Evolutionary conservation across 805 yeast genomes (phyloP), one percentile per base, ranked within the genome.

Genomic region (Nakazawaea anatomiae): DNA sequence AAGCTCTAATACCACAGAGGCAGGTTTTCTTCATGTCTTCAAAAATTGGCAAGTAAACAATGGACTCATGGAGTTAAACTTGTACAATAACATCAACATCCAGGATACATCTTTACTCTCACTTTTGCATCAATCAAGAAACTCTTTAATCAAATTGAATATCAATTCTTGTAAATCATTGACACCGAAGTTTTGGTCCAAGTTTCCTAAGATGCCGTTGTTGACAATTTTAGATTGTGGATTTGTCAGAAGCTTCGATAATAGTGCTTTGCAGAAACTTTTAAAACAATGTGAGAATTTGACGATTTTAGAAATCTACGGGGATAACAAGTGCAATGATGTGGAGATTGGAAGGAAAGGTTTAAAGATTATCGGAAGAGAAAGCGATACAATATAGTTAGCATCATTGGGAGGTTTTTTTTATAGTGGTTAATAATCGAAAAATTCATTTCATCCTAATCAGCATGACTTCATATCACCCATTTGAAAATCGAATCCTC

Each of bases 191-290:
- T 69, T 83, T 6, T 51, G 53, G 53, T 68, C 72, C 47, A 72
- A 70, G 46, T 56, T 76, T 3, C 74, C 69, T 47, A 53, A 63
- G 11, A 71, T 82, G 42, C 87, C 90, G 1, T 74, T 83, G 31
- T 67, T 92, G 42, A 80, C 89, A 0, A 75, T 80, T 35, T 58
- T 88, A 14, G 94, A 92, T 63, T 61, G 83, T 11, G 95, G 97
- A 0, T 92, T 92, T 66, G 87, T 89, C 3, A 72, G 95, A 39
- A 72, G 81, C 25, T 77, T 89, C 10, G 89, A 89, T 61, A 89
- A 92, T 64, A 76, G 73, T 18, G 76, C 81, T 0, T 63, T 91
- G n/a, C 78, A 77, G 29, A 60, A 75, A 31, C 57, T 89, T 25
- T 76, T 86, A 3, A 67, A 74, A 30, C 73, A 77, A 9, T 87